These are phyloP conservation scores for Gonapodya sp. DNA, from an alignment of 192 early-diverging fungal species.

Conservation along the genomic window DNA sequence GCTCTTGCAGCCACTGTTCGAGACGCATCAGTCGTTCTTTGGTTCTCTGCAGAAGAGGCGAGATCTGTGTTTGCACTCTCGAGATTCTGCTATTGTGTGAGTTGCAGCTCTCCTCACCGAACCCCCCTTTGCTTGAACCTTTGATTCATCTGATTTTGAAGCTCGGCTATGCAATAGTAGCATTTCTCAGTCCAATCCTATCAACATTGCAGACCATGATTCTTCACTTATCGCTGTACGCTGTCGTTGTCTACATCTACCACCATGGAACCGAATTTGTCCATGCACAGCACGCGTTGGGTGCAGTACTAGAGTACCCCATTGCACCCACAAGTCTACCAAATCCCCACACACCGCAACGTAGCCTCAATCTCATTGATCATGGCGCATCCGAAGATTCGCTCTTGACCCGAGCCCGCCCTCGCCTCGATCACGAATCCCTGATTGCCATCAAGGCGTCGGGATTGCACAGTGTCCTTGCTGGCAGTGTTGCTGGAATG, in stretches of 20 bases:
- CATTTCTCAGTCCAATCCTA: neutral
- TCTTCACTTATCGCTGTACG: neutral
- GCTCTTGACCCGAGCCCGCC: neutral
- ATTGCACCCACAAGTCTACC: neutral
- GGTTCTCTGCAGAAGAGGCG: neutral
- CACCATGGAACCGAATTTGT: neutral
- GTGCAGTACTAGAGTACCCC: neutral
- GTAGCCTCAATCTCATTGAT: neutral
- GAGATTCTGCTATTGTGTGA: neutral
- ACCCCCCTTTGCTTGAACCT: neutral
- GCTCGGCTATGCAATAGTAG: neutral
- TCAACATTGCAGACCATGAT: neutral
- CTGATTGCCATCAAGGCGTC: neutral
- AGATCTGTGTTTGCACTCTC: neutral
- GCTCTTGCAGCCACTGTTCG: neutral
- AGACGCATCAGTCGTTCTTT: neutral
- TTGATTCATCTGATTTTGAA: neutral
- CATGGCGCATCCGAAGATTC: neutral
- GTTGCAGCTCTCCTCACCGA: neutral
- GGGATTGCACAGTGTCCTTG: neutral
- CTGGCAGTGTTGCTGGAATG: neutral
- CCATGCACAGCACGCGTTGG: neutral
- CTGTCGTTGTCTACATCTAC: neutral
- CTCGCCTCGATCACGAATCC: neutral
- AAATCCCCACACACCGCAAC: neutral